Evolutionary conservation across 2,329 filamentous ascomycete genomes (phyloP), one percentile per base, ranked within the genome.

Genomic region (Botrytis tulipae): DNA sequence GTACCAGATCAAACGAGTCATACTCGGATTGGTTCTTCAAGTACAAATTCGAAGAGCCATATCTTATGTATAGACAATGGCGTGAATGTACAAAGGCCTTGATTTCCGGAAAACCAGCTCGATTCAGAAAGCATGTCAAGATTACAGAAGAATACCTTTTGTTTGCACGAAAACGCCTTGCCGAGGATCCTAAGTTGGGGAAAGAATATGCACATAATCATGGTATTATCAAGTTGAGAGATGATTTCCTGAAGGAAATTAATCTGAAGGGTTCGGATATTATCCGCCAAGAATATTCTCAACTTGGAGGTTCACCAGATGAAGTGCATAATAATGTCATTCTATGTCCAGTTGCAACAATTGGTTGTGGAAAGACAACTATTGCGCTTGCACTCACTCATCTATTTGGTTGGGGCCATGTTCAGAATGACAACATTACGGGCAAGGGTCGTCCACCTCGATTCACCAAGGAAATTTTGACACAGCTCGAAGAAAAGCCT

Each of bases 1-100:
- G 83, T n/a, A 83, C 89, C 42, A 84, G 85, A 0, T 84, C 83
- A 1, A 81, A 82, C 22, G 82, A 82, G 2, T 87, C 88, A 0
- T 96, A 91, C 81, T 84, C 88, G n/a, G 95, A 99, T 82, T 99
- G 96, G 96, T 99, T 99, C 83, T 99, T 99, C 90, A 99, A 99
- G 83, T 99, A 95, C 88, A 99, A 99, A 84, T 99, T 99, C 75
- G 96, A 99, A 80, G 96, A 99, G 84, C 96, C 96, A 0, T 99
- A 99, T 81, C 85, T 99, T 75, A 97, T 99, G 94, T 99, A 98
- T 83, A 91, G 96, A 37, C 96, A 99, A 84, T 99, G 96, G 96
- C 91, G 96, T 75, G 96, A 99, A 84, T 97, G 93, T 81, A 99
- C 96, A 60, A 98, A 97, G 82, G 88, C 93, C 8, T 83, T 98